phyloP scores from a whole-genome alignment of 495 filamentous ascomycete species.

The Daldinia childiae region DNA sequence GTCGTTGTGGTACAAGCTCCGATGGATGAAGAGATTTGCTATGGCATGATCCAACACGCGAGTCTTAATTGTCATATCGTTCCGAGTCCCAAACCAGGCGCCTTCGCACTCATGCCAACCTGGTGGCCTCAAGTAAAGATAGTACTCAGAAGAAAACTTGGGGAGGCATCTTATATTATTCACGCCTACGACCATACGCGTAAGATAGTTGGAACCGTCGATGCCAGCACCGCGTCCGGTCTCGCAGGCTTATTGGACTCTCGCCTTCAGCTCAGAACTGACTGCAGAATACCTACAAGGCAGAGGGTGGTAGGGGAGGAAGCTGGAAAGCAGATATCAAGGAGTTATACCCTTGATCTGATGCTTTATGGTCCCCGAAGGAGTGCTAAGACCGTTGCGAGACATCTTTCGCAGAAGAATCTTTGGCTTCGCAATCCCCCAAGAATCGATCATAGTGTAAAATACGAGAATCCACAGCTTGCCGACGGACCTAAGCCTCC shows the following conservation, averaged over 20 bases:
- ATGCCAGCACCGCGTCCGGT: constrained; percentile 70
- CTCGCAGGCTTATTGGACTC: constrained; percentile 77
- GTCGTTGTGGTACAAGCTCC: constrained; percentile 54
- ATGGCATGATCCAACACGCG: constrained; percentile 77
- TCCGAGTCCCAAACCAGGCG: constrained; percentile 68
- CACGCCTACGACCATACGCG: constrained; percentile 74
- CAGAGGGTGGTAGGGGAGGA: constrained; percentile 64
- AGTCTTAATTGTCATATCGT: constrained; percentile 73
- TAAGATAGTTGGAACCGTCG: constrained; percentile 76
- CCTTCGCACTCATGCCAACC: constrained; percentile 57
- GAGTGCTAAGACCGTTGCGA: constrained; percentile 69
- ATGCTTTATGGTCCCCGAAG: constrained; percentile 84
- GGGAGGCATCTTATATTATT: constrained; percentile 66
- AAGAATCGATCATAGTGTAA: constrained; percentile 69
- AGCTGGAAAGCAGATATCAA: constrained; percentile 58
- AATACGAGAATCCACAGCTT: constrained; percentile 70
- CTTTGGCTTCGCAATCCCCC: constrained; percentile 71
- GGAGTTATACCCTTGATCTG: constrained; percentile 68
- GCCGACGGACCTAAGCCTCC: constrained; percentile 57
- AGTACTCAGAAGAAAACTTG: constrained; percentile 63
- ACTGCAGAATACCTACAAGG: constrained; percentile 71
- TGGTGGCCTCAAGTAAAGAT: constrained; percentile 81
- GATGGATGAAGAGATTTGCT: constrained; percentile 77
- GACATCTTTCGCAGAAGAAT: constrained; percentile 68
- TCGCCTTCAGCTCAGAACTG: constrained; percentile 68